A percentile compares a stretch with the other conserved stretches of the same genome.
These are phyloP conservation scores for Fusarium fracticaudum DNA, from an alignment of 2,329 filamentous ascomycete species.

Conservation along the genomic window DNA sequence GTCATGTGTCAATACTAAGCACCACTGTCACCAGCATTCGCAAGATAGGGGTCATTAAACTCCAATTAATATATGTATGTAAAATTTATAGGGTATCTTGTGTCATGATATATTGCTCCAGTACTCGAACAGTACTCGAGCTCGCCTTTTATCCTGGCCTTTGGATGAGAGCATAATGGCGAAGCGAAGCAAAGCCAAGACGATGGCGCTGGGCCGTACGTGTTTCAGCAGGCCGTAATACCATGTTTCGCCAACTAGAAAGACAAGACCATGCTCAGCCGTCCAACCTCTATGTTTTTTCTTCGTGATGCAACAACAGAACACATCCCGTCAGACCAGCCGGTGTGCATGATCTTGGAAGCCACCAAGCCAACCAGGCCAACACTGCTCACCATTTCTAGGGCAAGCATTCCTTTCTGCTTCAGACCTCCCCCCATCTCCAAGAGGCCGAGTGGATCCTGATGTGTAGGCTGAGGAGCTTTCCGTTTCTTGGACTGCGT, in stretches of 20 bases:
- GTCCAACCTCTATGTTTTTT: constrained; percentile 34
- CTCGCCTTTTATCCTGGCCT: neutral
- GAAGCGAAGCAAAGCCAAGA: neutral
- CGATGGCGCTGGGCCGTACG: neutral
- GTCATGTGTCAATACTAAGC: neutral
- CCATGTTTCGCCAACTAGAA: constrained; percentile 13
- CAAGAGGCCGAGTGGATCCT: constrained; percentile 84
- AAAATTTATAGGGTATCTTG: constrained; percentile 38
- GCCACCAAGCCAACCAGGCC: constrained; percentile 78
- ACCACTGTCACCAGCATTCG: neutral
- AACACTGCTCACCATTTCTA: constrained; percentile 79
- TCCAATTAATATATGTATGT: neutral
- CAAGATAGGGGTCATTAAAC: neutral
- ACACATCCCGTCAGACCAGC: constrained; percentile 34
- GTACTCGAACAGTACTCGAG: neutral
- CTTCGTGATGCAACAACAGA: constrained; percentile 30
- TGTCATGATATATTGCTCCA: constrained; percentile 9
- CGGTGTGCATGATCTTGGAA: constrained; percentile 63
- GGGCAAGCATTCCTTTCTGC: constrained; percentile 70
- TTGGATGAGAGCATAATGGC: neutral
- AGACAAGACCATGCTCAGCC: constrained; percentile 34
- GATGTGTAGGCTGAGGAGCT: constrained; percentile 49
- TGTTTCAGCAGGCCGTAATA: neutral
- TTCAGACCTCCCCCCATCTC: constrained; percentile 73
- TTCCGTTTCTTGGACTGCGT: constrained; percentile 2